phyloP scores from a whole-genome alignment of 2,329 filamentous ascomycete species.

The Boeremia exigua region DNA sequence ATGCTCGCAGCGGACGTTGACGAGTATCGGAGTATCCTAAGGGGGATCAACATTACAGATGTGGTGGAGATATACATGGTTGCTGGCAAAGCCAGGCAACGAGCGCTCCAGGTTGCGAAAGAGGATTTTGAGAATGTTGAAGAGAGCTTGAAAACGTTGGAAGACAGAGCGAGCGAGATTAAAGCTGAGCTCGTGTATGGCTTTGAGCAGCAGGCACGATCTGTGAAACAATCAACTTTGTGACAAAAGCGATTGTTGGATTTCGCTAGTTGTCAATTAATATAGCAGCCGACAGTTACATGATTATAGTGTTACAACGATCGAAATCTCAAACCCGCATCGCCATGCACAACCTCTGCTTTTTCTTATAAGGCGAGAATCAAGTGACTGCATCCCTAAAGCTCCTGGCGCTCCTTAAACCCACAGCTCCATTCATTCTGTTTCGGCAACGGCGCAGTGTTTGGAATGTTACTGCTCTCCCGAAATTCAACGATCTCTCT shows the following conservation, averaged over 20 bases:
- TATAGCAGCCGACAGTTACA: too few relatives aligned
- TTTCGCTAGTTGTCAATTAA: too few relatives aligned
- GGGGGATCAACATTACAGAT: conserved; percentile 16
- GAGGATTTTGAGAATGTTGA: conserved; percentile 22
- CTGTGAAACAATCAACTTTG: neutral
- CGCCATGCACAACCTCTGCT: neutral
- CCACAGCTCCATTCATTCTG: conserved; percentile 32
- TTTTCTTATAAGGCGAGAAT: neutral
- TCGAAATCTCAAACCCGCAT: too few relatives aligned
- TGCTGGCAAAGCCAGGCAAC: conserved; percentile 11
- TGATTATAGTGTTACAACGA: too few relatives aligned
- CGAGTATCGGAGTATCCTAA: conserved; percentile 12
- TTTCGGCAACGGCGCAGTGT: conserved; percentile 30
- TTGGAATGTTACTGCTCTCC: conserved; percentile 42
- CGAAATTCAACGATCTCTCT: conserved; percentile 42
- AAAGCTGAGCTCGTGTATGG: conserved; percentile 15
- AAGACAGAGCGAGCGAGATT: conserved; percentile 8
- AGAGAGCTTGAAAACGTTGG: conserved; percentile 7
- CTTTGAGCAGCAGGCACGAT: neutral
- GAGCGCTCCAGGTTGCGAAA: conserved; percentile 22
- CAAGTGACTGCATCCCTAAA: neutral
- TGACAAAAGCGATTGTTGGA: too few relatives aligned
- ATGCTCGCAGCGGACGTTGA: conserved; percentile 20
- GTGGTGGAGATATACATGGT: conserved; percentile 21
- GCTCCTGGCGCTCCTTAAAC: conserved; percentile 15